phyloP scores from a whole-genome alignment of 2,329 filamentous ascomycete species.

The Aspergillus bombycis region DNA sequence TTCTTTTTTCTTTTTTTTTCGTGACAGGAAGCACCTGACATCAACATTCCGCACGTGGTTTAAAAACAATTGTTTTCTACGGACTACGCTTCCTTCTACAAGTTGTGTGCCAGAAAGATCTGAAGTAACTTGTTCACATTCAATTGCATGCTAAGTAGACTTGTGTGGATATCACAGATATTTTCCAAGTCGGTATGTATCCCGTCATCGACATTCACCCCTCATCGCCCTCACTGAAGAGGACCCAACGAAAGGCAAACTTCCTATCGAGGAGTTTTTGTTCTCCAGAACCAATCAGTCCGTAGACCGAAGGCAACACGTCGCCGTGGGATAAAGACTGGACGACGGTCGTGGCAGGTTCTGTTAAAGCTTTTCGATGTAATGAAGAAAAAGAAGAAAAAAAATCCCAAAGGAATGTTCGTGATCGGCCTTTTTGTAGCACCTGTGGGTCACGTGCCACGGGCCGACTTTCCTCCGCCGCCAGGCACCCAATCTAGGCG shows the following conservation, averaged over 20 bases:
- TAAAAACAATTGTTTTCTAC: neutral
- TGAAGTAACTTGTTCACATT: neutral
- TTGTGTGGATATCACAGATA: neutral
- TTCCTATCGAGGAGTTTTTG: constrained; percentile 67
- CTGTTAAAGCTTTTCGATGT: constrained; percentile 62
- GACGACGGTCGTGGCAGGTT: constrained; percentile 72
- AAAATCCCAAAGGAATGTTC: constrained; percentile 19
- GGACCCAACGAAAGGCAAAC: constrained; percentile 69
- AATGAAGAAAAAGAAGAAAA: constrained; percentile 51
- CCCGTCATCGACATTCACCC: constrained; percentile 72
- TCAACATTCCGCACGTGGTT: neutral
- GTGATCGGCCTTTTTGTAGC: constrained; percentile 30
- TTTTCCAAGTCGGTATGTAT: constrained; percentile 35
- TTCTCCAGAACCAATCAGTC: constrained; percentile 68
- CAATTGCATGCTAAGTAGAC: neutral
- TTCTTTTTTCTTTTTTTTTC: no score
- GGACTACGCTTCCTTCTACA: neutral
- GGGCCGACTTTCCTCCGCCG: constrained; percentile 25
- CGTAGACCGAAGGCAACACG: constrained; percentile 67
- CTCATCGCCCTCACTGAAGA: constrained; percentile 73
- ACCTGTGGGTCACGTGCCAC: constrained; percentile 34
- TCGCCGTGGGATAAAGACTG: constrained; percentile 59
- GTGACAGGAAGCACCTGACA: neutral
- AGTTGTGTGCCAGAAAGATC: no score
- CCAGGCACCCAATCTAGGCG: neutral